A percentile compares a stretch with the other conserved stretches of the same genome.
These are phyloP conservation scores for Rhizopus delemar DNA, from an alignment of 371 early-diverging fungal species.

Conservation along the genomic window DNA sequence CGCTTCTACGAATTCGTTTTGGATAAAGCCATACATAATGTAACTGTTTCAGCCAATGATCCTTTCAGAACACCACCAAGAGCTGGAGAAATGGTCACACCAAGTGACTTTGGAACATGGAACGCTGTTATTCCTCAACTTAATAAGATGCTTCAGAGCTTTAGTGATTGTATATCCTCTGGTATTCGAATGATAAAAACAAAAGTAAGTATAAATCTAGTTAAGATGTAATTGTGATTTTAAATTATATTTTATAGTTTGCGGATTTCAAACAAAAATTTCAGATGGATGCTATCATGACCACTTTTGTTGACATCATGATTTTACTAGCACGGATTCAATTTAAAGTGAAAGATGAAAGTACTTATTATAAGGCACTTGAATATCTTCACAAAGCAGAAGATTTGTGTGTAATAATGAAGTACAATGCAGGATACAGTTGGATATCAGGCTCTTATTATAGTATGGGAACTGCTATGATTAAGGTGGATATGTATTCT, in stretches of 20 bases:
- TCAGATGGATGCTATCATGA: conserved; percentile 11
- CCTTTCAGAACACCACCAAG: conserved; percentile 29
- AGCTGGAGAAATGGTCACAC: conserved; percentile 10
- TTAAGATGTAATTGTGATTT: not conserved
- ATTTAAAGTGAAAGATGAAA: conserved; percentile 28
- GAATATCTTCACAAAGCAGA: conserved; percentile 36
- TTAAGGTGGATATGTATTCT: conserved; percentile 20
- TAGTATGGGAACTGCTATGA: conserved; percentile 36
- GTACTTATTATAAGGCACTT: conserved; percentile 29
- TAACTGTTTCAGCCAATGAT: conserved; percentile 6
- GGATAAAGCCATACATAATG: conserved; percentile 18
- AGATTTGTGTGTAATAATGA: conserved; percentile 24
- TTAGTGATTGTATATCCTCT: conserved; percentile 24
- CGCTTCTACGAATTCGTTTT: conserved; percentile 19
- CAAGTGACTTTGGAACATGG: conserved; percentile 23
- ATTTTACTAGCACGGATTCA: conserved; percentile 33
- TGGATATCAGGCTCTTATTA: conserved; percentile 43
- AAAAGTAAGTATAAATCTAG: conserved; percentile 16
- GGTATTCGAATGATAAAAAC: conserved; percentile 16
- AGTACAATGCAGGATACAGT: conserved; percentile 33
- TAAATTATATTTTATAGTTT: not conserved
- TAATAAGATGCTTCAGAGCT: conserved; percentile 15
- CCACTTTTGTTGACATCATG: conserved; percentile 38
- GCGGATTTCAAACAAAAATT: not conserved
- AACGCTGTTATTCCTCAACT: conserved; percentile 10